These are phyloP conservation scores for Gynostemma pentaphyllum DNA, from an alignment of 306 rosid genomes.

Conservation along the genomic window DNA sequence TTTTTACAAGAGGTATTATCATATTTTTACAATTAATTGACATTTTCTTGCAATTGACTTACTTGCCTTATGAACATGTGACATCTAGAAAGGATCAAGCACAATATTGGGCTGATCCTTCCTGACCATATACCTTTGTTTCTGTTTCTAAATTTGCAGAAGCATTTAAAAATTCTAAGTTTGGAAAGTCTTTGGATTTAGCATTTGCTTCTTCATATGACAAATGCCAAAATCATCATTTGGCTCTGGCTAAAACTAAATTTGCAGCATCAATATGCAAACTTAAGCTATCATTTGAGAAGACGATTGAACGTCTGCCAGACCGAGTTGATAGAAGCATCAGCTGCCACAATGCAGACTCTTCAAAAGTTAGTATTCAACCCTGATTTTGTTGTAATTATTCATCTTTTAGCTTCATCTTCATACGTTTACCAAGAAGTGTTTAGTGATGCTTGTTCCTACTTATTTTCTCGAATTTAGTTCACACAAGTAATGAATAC, in stretches of 20 bases:
- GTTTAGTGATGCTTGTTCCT: too few relatives aligned
- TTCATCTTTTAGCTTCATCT: background rate
- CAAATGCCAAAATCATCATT: conserved; percentile 38
- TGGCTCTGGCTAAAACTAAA: conserved; percentile 46
- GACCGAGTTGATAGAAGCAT: conserved; percentile 51
- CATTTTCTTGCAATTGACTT: background rate
- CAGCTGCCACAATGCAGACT: conserved; percentile 88
- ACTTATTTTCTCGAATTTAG: background rate
- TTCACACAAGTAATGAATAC: background rate
- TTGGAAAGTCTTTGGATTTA: conserved; percentile 43
- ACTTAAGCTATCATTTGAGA: conserved; percentile 72
- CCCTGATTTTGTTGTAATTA: conserved; percentile 15
- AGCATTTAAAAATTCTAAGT: conserved; percentile 48
- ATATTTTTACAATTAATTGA: background rate
- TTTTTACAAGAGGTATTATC: conserved; percentile 77
- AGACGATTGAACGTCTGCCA: conserved; percentile 71
- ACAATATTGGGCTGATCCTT: conserved; percentile 76
- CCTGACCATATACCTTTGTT: conserved; percentile 50
- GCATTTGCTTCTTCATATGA: conserved; percentile 32
- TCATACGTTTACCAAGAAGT: too few relatives aligned
- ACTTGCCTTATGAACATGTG: conserved; percentile 35
- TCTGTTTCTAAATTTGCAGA: conserved; percentile 54
- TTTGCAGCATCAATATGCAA: conserved; percentile 50
- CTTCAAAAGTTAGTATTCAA: conserved; percentile 45
- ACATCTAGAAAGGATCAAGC: conserved; percentile 81